These are phyloP conservation scores for Metarhizium sp. DNA, from an alignment of 2,329 filamentous ascomycete species.

Conservation along the genomic window DNA sequence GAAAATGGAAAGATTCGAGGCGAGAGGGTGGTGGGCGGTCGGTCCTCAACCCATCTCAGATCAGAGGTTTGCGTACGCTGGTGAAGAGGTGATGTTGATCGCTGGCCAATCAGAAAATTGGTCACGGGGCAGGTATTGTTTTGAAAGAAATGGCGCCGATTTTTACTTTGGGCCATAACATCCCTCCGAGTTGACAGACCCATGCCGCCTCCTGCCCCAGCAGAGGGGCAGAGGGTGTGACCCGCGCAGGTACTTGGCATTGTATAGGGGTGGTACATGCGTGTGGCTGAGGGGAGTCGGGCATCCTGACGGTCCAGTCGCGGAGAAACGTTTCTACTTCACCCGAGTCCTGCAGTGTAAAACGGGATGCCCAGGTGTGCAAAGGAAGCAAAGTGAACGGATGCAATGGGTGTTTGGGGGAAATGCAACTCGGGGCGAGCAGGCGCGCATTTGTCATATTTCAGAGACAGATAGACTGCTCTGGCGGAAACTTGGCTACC, in stretches of 20 bases:
- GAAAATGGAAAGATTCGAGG: constrained; percentile 8
- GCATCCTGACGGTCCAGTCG: background rate
- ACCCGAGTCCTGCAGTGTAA: background rate
- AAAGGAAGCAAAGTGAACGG: too few relatives aligned
- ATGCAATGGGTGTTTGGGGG: too few relatives aligned
- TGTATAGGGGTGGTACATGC: background rate
- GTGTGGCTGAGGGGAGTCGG: background rate
- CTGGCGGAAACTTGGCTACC: too few relatives aligned
- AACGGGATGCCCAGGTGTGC: background rate
- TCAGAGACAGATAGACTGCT: too few relatives aligned
- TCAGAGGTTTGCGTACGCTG: constrained; percentile 20
- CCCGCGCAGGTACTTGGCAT: background rate
- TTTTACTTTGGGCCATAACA: constrained; percentile 20
- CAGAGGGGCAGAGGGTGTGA: constrained; percentile 1
- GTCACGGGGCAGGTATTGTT: constrained; percentile 24
- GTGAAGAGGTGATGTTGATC: constrained; percentile 22
- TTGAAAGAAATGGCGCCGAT: constrained; percentile 23
- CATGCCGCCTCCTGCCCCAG: background rate
- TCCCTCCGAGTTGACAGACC: background rate
- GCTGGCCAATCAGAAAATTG: constrained; percentile 31
- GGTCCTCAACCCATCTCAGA: constrained; percentile 15
- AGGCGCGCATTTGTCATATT: too few relatives aligned
- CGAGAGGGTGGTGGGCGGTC: constrained; percentile 11
- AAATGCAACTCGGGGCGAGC: too few relatives aligned
- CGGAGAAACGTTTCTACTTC: background rate